Percentiles rank a stretch among this genome's conserved stretches.
phyloP scores from a whole-genome alignment of 768 basidiomycete species.

The Dendrothele bispora region DNA sequence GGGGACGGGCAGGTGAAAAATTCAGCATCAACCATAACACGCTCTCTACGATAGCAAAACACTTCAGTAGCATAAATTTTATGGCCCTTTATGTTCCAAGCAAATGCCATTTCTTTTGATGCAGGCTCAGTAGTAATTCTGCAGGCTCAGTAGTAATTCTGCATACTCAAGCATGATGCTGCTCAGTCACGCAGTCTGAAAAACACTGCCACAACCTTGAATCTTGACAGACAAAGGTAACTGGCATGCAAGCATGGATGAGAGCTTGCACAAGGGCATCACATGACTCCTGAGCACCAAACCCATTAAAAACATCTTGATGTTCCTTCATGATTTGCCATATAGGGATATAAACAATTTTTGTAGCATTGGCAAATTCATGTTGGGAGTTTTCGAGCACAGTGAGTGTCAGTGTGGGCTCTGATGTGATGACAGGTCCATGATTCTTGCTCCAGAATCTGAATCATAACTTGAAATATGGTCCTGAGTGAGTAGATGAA shows the following conservation, averaged over 20 bases:
- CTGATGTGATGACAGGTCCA: neutral
- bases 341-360: neutral
- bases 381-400: neutral
- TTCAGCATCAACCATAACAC: neutral
- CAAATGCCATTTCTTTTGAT: neutral
- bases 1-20: neutral
- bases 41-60: neutral
- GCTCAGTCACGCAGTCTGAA: neutral
- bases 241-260: slow-evolving; percentile 15
- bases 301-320: slow-evolving; percentile 21
- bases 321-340: slow-evolving; percentile 4
- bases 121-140: neutral
- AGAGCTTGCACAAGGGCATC: slow-evolving; percentile 17
- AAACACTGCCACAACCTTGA: neutral
- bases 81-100: neutral
- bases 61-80: neutral
- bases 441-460: slow-evolving; percentile 1
- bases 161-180: neutral
- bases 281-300: slow-evolving; percentile 18
- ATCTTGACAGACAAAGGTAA: neutral
- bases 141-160: neutral
- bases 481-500: too few relatives aligned
- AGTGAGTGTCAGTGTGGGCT: neutral
- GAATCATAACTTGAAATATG: neutral
- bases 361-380: neutral